These are phyloP conservation scores for Sarocladium oryzae DNA, from an alignment of 2,329 filamentous ascomycete species.

Conservation along the genomic window DNA sequence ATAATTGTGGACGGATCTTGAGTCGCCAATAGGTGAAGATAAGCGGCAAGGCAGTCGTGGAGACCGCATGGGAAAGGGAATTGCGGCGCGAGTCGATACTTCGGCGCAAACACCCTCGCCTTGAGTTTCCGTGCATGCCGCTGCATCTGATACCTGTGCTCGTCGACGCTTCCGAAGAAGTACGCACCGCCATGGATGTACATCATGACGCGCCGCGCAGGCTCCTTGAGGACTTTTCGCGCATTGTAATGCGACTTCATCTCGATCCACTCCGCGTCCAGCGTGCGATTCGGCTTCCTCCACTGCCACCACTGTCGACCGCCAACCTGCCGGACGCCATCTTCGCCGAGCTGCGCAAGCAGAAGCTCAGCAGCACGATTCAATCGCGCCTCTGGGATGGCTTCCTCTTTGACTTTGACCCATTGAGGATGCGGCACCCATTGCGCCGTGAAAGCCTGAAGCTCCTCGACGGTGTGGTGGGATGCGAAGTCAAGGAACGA, in stretches of 20 bases:
- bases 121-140: conserved; percentile 90
- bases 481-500: conserved; percentile 81
- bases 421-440: conserved; percentile 86
- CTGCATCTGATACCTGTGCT: conserved; percentile 98
- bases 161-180: conserved; percentile 91
- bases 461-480: conserved; percentile 83
- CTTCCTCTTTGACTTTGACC: conserved; percentile 69
- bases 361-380: conserved; percentile 60
- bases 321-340: conserved; percentile 69
- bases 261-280: conserved; percentile 92
- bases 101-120: conserved; percentile 78
- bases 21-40: conserved; percentile 70
- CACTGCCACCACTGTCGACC: conserved; percentile 88
- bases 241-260: conserved; percentile 72
- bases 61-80: conserved; percentile 94
- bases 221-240: conserved; percentile 54
- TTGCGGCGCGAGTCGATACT: conserved; percentile 84
- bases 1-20: conserved; percentile 79
- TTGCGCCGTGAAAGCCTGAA: conserved; percentile 86
- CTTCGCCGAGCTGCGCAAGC: conserved; percentile 66
- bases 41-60: conserved; percentile 82
- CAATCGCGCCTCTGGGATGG: conserved; percentile 59
- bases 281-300: conserved; percentile 54
- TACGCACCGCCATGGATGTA: conserved; percentile 94
- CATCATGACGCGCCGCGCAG: conserved; percentile 71